Percentiles rank a stretch among this genome's conserved stretches.
Conservation (phyloP, 129 eudicot species). For the Chrysanthemum lavandulifolium region DNA sequence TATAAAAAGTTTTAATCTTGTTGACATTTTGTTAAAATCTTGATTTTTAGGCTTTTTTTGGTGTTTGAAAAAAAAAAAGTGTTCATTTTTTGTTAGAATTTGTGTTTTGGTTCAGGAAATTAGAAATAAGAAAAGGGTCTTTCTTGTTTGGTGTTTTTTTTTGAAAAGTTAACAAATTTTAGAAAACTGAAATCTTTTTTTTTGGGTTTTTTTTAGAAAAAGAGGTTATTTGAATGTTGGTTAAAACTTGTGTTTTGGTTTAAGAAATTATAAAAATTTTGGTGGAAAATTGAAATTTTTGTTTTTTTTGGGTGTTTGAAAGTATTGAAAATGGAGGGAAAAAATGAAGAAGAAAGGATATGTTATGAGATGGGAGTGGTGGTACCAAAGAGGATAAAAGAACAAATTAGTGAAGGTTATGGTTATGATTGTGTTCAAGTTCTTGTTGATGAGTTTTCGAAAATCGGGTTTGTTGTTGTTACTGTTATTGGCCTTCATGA, state of each 20-base stretch:
- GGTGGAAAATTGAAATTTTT: no score
- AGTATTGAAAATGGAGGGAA: constrained; percentile 47
- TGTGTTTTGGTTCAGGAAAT: not conserved
- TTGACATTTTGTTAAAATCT: no score
- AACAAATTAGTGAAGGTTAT: constrained; percentile 31
- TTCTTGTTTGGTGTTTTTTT: no score
- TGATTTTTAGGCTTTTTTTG: no score
- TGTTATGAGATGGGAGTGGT: constrained; percentile 79
- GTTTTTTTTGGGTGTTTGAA: not conserved
- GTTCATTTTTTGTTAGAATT: not conserved
- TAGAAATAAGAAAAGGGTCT: not conserved
- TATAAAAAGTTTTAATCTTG: not conserved
- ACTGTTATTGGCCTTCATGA: constrained; percentile 71
- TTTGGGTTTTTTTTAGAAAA: no score
- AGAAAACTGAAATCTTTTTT: no score
- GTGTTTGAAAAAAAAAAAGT: no score
- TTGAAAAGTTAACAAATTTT: no score
- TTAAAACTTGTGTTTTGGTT: not conserved
- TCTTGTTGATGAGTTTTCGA: constrained; percentile 60
- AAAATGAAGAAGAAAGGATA: constrained; percentile 34
- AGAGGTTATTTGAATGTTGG: no score
- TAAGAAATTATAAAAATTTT: not conserved
- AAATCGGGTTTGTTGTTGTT: constrained; percentile 62
- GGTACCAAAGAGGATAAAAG: constrained; percentile 49
- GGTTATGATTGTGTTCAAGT: constrained; percentile 58